phyloP scores from a whole-genome alignment of 345 rosid genomes.

The Pistacia vera region DNA sequence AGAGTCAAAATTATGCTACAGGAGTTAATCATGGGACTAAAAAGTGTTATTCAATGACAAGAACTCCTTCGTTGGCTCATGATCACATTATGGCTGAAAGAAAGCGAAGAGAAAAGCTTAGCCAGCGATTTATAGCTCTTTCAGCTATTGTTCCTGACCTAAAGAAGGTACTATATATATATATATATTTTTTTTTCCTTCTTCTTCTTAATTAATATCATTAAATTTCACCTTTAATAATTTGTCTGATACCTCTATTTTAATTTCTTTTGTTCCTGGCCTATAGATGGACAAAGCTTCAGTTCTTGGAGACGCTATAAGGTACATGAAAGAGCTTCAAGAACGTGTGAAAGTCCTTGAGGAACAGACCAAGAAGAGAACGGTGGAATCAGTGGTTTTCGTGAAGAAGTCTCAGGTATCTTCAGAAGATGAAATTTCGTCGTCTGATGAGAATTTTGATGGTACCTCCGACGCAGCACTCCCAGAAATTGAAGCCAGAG shows the following conservation, averaged over 20 bases:
- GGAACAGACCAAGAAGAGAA: constrained; percentile 53
- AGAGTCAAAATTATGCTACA: constrained; percentile 17
- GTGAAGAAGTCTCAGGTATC: constrained; percentile 57
- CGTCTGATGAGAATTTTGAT: constrained; percentile 41
- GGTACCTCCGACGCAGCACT: constrained; percentile 35
- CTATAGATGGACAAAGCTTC: constrained; percentile 66
- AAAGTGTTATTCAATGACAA: constrained; percentile 18
- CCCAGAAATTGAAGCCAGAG: constrained; percentile 74
- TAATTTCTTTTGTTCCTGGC: background rate
- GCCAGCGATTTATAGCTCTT: constrained; percentile 60
- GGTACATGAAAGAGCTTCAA: constrained; percentile 70
- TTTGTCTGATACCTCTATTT: background rate
- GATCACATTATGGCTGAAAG: constrained; percentile 62
- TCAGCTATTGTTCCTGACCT: constrained; percentile 59
- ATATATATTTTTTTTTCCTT: too few species aligned
- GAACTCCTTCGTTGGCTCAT: constrained; percentile 44
- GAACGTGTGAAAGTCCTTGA: constrained; percentile 51
- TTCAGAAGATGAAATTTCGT: constrained; percentile 43
- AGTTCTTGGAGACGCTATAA: constrained; percentile 73
- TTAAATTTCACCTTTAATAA: background rate
- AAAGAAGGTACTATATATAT: constrained; percentile 42
- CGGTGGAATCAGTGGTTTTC: constrained; percentile 55
- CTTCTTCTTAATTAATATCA: background rate
- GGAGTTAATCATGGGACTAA: constrained; percentile 12
- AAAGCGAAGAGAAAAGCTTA: constrained; percentile 58